A percentile compares a stretch with the other conserved stretches of the same genome.
Conservation (phyloP, 306 rosid genomes). For the Senna siamea region DNA sequence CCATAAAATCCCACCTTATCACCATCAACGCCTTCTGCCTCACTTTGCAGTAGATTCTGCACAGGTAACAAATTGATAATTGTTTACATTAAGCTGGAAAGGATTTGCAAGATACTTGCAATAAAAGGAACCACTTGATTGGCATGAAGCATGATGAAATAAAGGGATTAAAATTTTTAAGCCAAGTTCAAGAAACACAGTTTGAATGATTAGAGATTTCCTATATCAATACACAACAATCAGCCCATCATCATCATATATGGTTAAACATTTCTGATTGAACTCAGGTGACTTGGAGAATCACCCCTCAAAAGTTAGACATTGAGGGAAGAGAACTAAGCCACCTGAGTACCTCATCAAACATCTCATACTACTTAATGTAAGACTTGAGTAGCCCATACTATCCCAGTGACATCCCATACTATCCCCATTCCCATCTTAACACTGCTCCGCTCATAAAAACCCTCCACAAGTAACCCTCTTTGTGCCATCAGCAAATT, state of each 20-base stretch:
- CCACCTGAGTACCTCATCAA: too few relatives aligned
- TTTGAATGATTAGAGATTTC: neutral
- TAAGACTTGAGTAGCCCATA: too few relatives aligned
- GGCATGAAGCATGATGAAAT: neutral
- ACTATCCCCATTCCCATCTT: too few relatives aligned
- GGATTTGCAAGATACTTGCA: neutral
- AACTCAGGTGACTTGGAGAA: too few relatives aligned
- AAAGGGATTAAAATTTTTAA: neutral
- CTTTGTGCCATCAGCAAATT: too few relatives aligned
- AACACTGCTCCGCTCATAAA: too few relatives aligned
- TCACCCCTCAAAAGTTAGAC: too few relatives aligned
- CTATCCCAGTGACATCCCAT: too few relatives aligned
- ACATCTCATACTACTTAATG: too few relatives aligned
- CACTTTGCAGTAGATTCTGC: conserved; percentile 74
- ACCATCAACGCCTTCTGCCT: conserved; percentile 59
- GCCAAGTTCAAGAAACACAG: neutral
- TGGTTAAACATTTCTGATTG: neutral
- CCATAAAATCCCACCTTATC: conserved; percentile 70
- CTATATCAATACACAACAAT: neutral
- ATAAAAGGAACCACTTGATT: neutral
- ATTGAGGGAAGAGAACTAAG: too few relatives aligned
- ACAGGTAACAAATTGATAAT: neutral
- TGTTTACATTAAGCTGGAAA: conserved; percentile 22
- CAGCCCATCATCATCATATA: neutral
- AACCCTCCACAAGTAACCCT: too few relatives aligned